Conservation (phyloP, 257 asterid genomes). For the Eucommia ulmoides region DNA sequence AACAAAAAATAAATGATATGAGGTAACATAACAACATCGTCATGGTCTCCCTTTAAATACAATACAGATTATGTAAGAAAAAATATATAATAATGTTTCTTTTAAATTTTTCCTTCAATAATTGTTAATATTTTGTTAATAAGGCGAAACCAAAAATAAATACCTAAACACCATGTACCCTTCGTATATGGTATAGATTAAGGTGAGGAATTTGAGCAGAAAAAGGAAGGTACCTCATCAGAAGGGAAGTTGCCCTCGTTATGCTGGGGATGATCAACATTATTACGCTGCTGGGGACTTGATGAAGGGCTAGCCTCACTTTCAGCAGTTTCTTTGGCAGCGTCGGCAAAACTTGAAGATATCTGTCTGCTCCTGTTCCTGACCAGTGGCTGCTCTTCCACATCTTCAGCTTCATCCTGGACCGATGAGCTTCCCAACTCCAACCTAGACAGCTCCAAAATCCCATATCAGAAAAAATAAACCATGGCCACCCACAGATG, state of each 20-base stretch:
- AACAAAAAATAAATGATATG: too few species aligned
- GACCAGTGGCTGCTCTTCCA: constrained; percentile 57
- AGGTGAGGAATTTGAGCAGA: not conserved
- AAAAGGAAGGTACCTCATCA: constrained; percentile 44
- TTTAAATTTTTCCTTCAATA: too few species aligned
- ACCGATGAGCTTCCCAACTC: constrained; percentile 59
- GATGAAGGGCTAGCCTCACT: constrained; percentile 51
- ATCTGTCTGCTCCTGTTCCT: constrained; percentile 67
- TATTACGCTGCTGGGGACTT: constrained; percentile 42
- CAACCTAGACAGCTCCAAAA: constrained; percentile 45
- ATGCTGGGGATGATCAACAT: constrained; percentile 22
- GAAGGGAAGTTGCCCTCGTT: constrained; percentile 43
- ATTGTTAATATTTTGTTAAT: too few species aligned
- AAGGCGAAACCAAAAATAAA: too few species aligned
- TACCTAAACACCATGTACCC: too few species aligned
- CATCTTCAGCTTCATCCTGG: constrained; percentile 69
- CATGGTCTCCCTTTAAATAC: too few species aligned
- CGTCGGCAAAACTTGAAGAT: constrained; percentile 35
- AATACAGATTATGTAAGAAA: too few species aligned
- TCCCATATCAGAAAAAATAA: too few species aligned
- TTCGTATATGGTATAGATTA: not conserved
- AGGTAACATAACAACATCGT: too few species aligned
- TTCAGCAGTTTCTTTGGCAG: constrained; percentile 32
- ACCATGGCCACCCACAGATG: too few species aligned
- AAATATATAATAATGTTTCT: too few species aligned